Percentiles rank a stretch among this genome's conserved stretches.
These are phyloP conservation scores for Claviceps lovelessii DNA, from an alignment of 2,329 filamentous ascomycete species.

Conservation along the genomic window DNA sequence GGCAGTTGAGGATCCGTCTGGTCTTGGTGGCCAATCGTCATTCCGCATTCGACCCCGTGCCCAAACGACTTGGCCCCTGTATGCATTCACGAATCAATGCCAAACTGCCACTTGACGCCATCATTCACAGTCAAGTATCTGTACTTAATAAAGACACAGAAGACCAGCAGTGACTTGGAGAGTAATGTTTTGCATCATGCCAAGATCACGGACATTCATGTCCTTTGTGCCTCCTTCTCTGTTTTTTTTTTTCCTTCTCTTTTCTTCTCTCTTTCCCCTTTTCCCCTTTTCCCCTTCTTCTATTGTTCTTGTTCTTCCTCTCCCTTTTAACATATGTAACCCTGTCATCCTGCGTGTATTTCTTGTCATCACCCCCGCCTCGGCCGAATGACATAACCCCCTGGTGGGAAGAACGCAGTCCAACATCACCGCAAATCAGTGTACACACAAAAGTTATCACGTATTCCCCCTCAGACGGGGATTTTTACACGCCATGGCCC, in stretches of 20 bases:
- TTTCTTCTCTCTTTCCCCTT: too few species aligned
- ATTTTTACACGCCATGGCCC: not conserved
- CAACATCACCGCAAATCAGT: not conserved
- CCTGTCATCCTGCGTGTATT: not conserved
- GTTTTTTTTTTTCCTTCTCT: too few species aligned
- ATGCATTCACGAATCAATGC: not conserved
- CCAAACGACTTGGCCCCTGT: conserved; percentile 3
- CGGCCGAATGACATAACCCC: not conserved
- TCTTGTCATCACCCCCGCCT: not conserved
- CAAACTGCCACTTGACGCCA: not conserved
- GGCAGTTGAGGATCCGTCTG: not conserved
- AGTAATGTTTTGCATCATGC: too few species aligned
- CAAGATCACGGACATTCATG: too few species aligned
- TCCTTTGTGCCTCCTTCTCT: too few species aligned
- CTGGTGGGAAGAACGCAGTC: not conserved
- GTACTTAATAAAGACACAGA: not conserved
- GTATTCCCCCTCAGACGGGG: too few species aligned
- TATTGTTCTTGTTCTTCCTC: too few species aligned
- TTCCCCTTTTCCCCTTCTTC: not conserved
- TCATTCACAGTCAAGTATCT: not conserved
- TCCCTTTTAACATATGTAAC: too few species aligned
- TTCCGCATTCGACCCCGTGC: conserved; percentile 17
- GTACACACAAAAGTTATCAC: not conserved
- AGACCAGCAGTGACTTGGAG: too few species aligned
- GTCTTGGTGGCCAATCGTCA: conserved; percentile 15